phyloP scores from a whole-genome alignment of 2,329 filamentous ascomycete genomes.

The Ophiostoma piceae region DNA sequence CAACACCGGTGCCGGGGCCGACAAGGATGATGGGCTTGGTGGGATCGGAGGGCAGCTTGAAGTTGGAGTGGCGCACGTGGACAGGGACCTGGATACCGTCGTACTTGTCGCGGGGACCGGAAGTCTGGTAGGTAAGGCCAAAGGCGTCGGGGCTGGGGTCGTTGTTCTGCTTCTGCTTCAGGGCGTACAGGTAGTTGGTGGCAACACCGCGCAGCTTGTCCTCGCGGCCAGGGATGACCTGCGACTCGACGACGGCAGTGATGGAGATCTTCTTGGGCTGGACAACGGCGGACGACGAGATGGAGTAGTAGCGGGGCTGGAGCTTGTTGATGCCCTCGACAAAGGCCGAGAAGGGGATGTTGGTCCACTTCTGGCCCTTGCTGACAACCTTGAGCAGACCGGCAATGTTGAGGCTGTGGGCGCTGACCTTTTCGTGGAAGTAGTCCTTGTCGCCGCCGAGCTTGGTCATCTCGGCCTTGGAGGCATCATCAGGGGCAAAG shows the following conservation, averaged over 20 bases:
- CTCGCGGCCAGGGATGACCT: slow-evolving; percentile 67
- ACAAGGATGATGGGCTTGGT: slow-evolving; percentile 93
- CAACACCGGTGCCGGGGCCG: slow-evolving; percentile 92
- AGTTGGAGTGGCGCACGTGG: slow-evolving; percentile 96
- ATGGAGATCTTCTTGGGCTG: slow-evolving; percentile 94
- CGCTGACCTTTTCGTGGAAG: slow-evolving; percentile 79
- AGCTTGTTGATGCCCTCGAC: slow-evolving; percentile 93
- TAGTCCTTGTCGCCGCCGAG: slow-evolving; percentile 92
- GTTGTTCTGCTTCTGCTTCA: slow-evolving; percentile 95
- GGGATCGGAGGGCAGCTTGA: slow-evolving; percentile 95
- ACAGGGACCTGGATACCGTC: slow-evolving; percentile 92
- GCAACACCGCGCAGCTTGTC: slow-evolving; percentile 87
- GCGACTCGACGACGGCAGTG: slow-evolving; percentile 87
- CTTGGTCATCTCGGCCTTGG: slow-evolving; percentile 81
- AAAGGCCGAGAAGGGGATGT: slow-evolving; percentile 87
- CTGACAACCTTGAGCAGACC: slow-evolving; percentile 71
- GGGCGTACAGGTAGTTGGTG: slow-evolving; percentile 89
- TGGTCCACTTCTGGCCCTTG: slow-evolving; percentile 70
- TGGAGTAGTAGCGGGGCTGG: slow-evolving; percentile 97
- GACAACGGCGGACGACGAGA: slow-evolving; percentile 91
- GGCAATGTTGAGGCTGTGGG: slow-evolving; percentile 82
- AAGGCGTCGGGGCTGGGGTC: slow-evolving; percentile 76
- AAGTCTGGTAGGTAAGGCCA: slow-evolving; percentile 79
- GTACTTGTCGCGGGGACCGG: slow-evolving; percentile 91
- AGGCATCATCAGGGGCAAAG: slow-evolving; percentile 78